Percentiles rank a stretch among this genome's conserved stretches.
These are phyloP conservation scores for Rhizophagus clarus DNA, from an alignment of 192 early-diverging fungal species.

Conservation along the genomic window DNA sequence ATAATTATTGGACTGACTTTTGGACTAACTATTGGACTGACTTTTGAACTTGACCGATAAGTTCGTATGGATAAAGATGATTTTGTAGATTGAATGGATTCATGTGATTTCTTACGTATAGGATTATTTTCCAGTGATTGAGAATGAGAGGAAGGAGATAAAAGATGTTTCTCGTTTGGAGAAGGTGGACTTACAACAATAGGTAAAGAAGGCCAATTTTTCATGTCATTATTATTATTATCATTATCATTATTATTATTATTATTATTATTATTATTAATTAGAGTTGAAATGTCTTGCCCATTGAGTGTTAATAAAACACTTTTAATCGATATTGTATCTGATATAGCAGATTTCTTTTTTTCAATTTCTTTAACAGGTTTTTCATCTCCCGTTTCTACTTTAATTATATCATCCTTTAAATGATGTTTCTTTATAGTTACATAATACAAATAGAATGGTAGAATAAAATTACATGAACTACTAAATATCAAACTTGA, in stretches of 20 bases:
- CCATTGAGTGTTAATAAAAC: neutral
- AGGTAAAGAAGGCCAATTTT: neutral
- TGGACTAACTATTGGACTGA: neutral
- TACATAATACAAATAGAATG: slow-evolving; percentile 61
- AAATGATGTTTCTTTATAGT: slow-evolving; percentile 14
- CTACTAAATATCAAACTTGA: slow-evolving; percentile 66
- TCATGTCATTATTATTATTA: neutral
- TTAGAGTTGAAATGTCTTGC: neutral
- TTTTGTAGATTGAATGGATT: neutral
- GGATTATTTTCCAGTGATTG: neutral
- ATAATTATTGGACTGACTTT: neutral
- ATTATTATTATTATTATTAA: neutral
- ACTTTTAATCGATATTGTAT: neutral
- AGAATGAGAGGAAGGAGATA: neutral
- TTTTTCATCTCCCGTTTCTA: slow-evolving; percentile 28
- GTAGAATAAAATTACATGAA: slow-evolving; percentile 67
- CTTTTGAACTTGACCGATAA: neutral
- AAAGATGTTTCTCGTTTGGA: neutral
- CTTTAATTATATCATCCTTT: slow-evolving; percentile 22
- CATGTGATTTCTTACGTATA: neutral
- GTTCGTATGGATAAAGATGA: neutral
- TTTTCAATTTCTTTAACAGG: neutral
- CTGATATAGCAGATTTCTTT: neutral
- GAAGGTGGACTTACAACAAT: slow-evolving; percentile 15
- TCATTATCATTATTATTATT: neutral